These are phyloP conservation scores for Oidiodendron maius DNA, from an alignment of 495 filamentous ascomycete species.

Conservation along the genomic window DNA sequence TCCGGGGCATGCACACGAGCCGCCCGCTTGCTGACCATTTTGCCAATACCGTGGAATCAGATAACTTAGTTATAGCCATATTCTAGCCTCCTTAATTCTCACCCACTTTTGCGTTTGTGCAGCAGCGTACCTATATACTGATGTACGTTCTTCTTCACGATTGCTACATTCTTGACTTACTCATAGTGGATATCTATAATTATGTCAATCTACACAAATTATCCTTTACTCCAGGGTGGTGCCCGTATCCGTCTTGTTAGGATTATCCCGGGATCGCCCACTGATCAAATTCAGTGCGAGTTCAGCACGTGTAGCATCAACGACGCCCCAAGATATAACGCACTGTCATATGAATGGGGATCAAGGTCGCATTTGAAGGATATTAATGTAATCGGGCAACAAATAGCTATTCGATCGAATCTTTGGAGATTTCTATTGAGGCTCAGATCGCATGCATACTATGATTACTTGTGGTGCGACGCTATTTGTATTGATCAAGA, in stretches of 20 bases:
- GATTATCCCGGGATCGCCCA: too few species aligned
- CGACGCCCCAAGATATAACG: slow-evolving; percentile 2
- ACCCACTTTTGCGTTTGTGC: background rate
- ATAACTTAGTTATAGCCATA: background rate
- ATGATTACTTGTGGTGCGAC: slow-evolving; percentile 10
- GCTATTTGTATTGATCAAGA: slow-evolving; percentile 17
- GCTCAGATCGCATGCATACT: background rate
- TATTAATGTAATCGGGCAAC: slow-evolving; percentile 1
- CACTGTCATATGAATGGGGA: background rate
- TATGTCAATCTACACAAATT: too few species aligned
- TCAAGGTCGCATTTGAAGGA: background rate
- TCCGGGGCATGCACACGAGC: background rate
- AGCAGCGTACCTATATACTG: background rate
- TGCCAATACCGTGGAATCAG: background rate
- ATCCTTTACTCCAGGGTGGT: too few species aligned
- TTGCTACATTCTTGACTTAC: too few species aligned
- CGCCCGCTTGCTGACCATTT: too few species aligned
- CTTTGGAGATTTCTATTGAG: too few species aligned
- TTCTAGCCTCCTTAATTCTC: too few species aligned
- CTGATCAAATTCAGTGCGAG: too few species aligned
- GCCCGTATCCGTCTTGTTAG: too few species aligned
- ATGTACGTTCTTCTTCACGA: background rate
- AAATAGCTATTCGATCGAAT: background rate
- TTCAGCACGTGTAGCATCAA: too few species aligned
- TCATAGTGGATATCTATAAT: too few species aligned